A percentile compares a stretch with the other conserved stretches of the same genome.
These are phyloP conservation scores for Obelidium mucronatum DNA, from an alignment of 192 early-diverging fungal genomes.

Conservation along the genomic window DNA sequence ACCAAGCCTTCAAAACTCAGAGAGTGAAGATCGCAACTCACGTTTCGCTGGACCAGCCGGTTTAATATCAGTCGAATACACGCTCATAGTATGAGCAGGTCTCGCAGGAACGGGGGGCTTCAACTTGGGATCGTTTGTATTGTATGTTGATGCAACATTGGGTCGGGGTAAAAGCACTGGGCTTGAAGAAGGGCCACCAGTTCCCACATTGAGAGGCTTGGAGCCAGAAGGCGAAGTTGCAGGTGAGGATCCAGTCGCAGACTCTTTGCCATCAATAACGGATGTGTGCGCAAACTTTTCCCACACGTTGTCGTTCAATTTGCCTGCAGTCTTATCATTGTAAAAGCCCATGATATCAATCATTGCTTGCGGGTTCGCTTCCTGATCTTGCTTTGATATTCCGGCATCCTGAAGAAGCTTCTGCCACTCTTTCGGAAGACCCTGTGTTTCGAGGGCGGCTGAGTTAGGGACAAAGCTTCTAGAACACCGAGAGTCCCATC, in stretches of 20 bases:
- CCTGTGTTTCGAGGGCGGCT: slow-evolving; percentile 55
- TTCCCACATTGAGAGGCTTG: too few species aligned
- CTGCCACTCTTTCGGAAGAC: slow-evolving; percentile 94
- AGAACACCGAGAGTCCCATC: background rate
- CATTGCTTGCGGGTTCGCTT: slow-evolving; percentile 84
- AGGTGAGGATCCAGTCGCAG: background rate
- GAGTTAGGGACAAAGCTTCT: background rate
- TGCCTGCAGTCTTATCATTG: slow-evolving; percentile 42
- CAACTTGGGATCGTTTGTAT: slow-evolving; percentile 34
- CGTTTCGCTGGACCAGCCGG: slow-evolving; percentile 24
- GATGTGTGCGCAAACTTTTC: slow-evolving; percentile 27
- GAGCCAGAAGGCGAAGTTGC: background rate
- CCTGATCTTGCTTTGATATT: slow-evolving; percentile 93
- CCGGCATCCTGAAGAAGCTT: slow-evolving; percentile 90
- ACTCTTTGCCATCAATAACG: background rate
- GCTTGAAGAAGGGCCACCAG: background rate
- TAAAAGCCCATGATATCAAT: slow-evolving; percentile 61
- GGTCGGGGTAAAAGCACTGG: slow-evolving; percentile 31
- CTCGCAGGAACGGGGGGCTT: slow-evolving; percentile 59
- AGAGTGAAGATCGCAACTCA: background rate
- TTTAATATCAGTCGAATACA: slow-evolving; percentile 66
- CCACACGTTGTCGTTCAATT: slow-evolving; percentile 31
- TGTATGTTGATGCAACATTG: slow-evolving; percentile 6
- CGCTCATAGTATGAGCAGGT: slow-evolving; percentile 62
- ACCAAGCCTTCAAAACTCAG: too few species aligned